Evolutionary conservation across 1,284 basidiomycete species (phyloP).

Genomic region (Rhizoctonia solani): DNA sequence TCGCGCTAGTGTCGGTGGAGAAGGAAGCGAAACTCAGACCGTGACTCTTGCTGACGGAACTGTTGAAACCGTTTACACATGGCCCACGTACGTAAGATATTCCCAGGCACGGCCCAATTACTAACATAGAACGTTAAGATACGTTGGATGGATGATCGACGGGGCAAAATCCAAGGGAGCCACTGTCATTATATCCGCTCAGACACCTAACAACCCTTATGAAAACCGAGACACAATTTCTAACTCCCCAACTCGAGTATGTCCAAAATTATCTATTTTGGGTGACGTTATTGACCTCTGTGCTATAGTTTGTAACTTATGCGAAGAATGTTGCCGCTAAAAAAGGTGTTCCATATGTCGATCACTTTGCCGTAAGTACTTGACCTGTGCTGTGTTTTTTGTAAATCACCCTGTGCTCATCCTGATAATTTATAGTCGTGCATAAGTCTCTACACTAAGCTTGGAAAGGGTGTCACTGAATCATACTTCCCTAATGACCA

Average conservation of each 20-base stretch:
- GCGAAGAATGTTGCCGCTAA: constrained; percentile 49
- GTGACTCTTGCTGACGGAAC: constrained; percentile 33
- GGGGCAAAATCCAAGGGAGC: constrained; percentile 50
- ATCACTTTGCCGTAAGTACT: constrained; percentile 48
- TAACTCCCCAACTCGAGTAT: constrained; percentile 45
- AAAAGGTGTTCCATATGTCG: constrained; percentile 52
- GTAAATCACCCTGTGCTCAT: neutral
- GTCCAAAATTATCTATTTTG: neutral
- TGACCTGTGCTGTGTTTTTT: neutral
- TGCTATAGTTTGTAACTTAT: constrained; percentile 50
- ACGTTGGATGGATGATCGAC: constrained; percentile 35
- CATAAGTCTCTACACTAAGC: constrained; percentile 49
- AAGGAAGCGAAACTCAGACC: constrained; percentile 39
- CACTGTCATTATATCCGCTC: constrained; percentile 54
- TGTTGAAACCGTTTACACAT: constrained; percentile 30
- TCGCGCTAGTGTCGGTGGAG: constrained; percentile 39
- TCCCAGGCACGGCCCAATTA: neutral
- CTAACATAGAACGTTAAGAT: neutral
- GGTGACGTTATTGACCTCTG: neutral
- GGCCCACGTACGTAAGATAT: constrained; percentile 27
- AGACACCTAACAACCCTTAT: constrained; percentile 56
- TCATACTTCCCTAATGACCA: constrained; percentile 55
- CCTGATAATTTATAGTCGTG: constrained; percentile 45
- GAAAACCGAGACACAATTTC: constrained; percentile 45
- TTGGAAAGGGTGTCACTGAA: constrained; percentile 52